Conservation (phyloP, 805 yeast species). For the Starmera caribaea region DNA sequence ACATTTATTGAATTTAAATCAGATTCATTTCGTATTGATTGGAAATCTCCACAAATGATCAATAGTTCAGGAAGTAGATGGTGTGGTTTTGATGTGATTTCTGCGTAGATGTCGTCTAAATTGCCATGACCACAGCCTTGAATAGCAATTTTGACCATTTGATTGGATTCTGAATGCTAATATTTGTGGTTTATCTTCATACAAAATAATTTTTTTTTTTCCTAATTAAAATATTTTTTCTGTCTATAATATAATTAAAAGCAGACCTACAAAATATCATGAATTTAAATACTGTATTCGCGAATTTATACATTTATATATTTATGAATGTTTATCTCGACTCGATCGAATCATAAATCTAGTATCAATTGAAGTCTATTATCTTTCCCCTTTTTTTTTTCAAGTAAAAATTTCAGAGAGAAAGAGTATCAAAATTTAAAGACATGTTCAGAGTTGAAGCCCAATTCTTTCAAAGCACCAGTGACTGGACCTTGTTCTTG, state of each 20-base stretch:
- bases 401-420: neutral
- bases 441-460: conserved; percentile 79
- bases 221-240: no score
- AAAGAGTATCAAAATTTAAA: conserved; percentile 57
- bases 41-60: conserved; percentile 87
- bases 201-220: no score
- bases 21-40: conserved; percentile 53
- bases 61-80: conserved; percentile 40
- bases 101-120: conserved; percentile 45
- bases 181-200: no score
- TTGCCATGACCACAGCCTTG: conserved; percentile 92
- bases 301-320: no score
- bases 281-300: no score
- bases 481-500: conserved; percentile 90
- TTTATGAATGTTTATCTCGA: no score
- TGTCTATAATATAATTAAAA: no score
- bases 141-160: conserved; percentile 44
- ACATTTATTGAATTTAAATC: conserved; percentile 69
- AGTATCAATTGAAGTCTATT: no score
- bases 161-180: no score
- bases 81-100: conserved; percentile 15
- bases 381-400: no score
- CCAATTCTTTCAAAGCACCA: conserved; percentile 83
- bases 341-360: no score
- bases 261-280: no score